phyloP scores from a whole-genome alignment of 192 early-diverging fungal species.

The Phlyctochytrium arcticum region DNA sequence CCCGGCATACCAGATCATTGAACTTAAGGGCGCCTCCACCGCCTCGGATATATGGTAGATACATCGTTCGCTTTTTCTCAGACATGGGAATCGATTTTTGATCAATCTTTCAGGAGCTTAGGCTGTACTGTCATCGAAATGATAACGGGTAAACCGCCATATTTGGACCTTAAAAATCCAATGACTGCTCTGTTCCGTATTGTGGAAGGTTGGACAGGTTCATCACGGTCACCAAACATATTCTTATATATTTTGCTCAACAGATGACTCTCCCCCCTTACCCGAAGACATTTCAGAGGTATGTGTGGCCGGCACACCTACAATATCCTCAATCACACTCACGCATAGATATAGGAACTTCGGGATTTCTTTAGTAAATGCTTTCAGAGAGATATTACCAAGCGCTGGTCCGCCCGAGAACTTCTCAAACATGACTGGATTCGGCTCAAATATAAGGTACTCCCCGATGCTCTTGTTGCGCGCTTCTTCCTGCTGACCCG shows the following conservation, averaged over 20 bases:
- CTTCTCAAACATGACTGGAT: conserved; percentile 78
- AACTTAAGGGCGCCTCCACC: conserved; percentile 77
- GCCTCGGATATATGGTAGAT: conserved; percentile 83
- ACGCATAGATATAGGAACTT: conserved; percentile 47
- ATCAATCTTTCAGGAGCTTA: conserved; percentile 51
- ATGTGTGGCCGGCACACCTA: neutral
- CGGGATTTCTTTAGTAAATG: conserved; percentile 73
- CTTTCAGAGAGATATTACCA: conserved; percentile 73
- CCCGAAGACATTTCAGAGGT: conserved; percentile 69
- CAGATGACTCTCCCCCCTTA: conserved; percentile 66
- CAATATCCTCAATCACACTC: neutral
- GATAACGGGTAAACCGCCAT: conserved; percentile 87
- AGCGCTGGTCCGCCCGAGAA: conserved; percentile 63
- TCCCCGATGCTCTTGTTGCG: no score
- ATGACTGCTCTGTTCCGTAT: conserved; percentile 91
- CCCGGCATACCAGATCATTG: conserved; percentile 57
- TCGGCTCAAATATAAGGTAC: conserved; percentile 20
- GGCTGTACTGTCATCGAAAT: conserved; percentile 95
- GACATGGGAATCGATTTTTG: neutral
- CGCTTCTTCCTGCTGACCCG: no score
- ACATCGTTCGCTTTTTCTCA: neutral
- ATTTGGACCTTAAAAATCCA: conserved; percentile 68
- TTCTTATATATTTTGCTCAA: no score
- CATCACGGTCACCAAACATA: neutral
- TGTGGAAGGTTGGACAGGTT: conserved; percentile 48